phyloP scores from a whole-genome alignment of 352 stramenopile genomes.

The Globisporangium middletonii region DNA sequence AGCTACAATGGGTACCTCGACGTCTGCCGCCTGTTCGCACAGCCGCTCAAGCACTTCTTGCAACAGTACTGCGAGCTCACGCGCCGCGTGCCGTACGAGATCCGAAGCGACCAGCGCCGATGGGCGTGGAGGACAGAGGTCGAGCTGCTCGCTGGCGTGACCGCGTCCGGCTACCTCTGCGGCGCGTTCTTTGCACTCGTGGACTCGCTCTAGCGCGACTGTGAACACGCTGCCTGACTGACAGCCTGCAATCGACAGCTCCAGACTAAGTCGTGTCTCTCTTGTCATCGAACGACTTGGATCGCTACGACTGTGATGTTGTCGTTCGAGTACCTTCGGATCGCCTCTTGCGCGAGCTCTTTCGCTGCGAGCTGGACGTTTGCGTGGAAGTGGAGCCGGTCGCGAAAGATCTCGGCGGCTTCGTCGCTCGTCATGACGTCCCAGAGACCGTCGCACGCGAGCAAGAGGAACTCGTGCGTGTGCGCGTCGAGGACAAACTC shows the following conservation, averaged over 20 bases:
- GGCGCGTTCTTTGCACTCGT: neutral
- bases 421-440: conserved; percentile 73
- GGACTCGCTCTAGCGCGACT: neutral
- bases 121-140: neutral
- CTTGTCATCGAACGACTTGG: conserved; percentile 8
- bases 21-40: neutral
- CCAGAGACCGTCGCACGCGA: conserved; percentile 83
- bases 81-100: neutral
- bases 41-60: conserved; percentile 2
- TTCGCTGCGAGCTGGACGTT: conserved; percentile 55
- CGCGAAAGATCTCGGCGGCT: conserved; percentile 43
- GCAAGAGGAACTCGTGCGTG: conserved; percentile 56
- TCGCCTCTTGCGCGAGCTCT: conserved; percentile 67
- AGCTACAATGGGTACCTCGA: neutral
- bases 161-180: neutral
- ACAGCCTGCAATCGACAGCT: no score
- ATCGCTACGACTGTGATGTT: conserved; percentile 67
- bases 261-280: no score
- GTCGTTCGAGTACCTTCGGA: conserved; percentile 71
- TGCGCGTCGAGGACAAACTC: conserved; percentile 26
- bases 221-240: no score
- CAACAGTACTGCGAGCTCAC: neutral
- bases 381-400: conserved; percentile 41
- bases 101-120: neutral
- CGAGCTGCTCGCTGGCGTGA: conserved; percentile 2